phyloP scores from a whole-genome alignment of 2,329 filamentous ascomycete genomes.

The Exophiala xenobiotica region DNA sequence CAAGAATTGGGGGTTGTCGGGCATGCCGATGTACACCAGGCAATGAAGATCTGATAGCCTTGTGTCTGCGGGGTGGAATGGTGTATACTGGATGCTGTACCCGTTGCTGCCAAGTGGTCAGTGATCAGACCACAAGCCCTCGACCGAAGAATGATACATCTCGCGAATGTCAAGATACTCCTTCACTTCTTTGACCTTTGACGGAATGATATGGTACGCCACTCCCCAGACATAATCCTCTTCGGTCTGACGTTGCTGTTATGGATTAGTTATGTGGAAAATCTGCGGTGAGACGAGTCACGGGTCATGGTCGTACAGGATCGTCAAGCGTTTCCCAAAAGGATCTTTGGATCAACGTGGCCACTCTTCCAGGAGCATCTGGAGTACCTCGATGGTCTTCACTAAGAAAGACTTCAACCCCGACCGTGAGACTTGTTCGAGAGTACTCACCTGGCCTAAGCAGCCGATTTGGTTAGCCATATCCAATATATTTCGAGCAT shows the following conservation, averaged over 20 bases:
- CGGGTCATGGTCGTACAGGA: conserved; percentile 49
- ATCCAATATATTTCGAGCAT: neutral
- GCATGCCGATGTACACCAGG: conserved; percentile 92
- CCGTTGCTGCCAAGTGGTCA: conserved; percentile 61
- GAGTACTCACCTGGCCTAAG: conserved; percentile 29
- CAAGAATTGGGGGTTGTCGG: conserved; percentile 87
- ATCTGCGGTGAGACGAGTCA: neutral
- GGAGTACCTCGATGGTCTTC: conserved; percentile 94
- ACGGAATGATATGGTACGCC: conserved; percentile 77
- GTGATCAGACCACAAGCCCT: neutral
- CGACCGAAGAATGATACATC: conserved; percentile 50
- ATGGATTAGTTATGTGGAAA: conserved; percentile 25
- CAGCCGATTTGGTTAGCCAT: conserved; percentile 10
- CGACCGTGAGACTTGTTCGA: conserved; percentile 4
- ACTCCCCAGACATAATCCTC: conserved; percentile 74
- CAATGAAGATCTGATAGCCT: conserved; percentile 47
- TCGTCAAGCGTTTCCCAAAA: conserved; percentile 77
- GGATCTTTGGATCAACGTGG: conserved; percentile 80
- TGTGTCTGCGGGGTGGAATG: conserved; percentile 65
- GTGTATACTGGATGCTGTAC: conserved; percentile 88
- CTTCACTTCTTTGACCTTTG: conserved; percentile 75
- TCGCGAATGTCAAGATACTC: conserved; percentile 93
- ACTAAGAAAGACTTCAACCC: conserved; percentile 48
- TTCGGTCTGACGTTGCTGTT: conserved; percentile 53
- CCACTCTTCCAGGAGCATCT: conserved; percentile 81